Evolutionary conservation across 2,329 filamentous ascomycete genomes (phyloP).

Genomic region (Neopestalotiopsis sp.): DNA sequence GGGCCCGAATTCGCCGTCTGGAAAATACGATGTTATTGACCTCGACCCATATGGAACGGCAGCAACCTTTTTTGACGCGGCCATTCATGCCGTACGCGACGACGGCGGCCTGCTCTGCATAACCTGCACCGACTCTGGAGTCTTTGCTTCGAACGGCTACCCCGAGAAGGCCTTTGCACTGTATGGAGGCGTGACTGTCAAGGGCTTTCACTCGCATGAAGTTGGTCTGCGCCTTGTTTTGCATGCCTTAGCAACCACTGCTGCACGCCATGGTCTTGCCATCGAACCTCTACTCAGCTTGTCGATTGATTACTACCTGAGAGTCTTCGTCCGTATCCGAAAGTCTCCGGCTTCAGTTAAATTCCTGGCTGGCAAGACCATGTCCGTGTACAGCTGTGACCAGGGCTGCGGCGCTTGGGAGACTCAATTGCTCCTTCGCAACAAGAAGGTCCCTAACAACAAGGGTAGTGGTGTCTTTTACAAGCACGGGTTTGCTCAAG

Average conservation of each 20-base stretch:
- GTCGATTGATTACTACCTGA: slow-evolving; percentile 94
- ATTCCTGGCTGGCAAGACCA: slow-evolving; percentile 86
- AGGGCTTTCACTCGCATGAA: slow-evolving; percentile 87
- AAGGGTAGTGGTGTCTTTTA: slow-evolving; percentile 73
- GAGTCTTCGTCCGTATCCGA: slow-evolving; percentile 84
- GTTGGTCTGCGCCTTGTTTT: slow-evolving; percentile 86
- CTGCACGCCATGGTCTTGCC: slow-evolving; percentile 82
- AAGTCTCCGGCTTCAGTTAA: slow-evolving; percentile 88
- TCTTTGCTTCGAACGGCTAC: slow-evolving; percentile 94
- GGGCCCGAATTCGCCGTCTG: slow-evolving; percentile 45
- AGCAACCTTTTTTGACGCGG: slow-evolving; percentile 88
- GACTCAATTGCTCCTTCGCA: slow-evolving; percentile 78
- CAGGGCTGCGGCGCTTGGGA: slow-evolving; percentile 90
- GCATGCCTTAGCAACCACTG: slow-evolving; percentile 79
- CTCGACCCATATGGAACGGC: slow-evolving; percentile 96
- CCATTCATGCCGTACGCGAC: slow-evolving; percentile 80
- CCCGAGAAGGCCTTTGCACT: slow-evolving; percentile 91
- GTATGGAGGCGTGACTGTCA: slow-evolving; percentile 90
- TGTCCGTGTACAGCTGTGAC: slow-evolving; percentile 93
- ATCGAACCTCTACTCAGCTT: slow-evolving; percentile 92
- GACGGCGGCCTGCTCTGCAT: slow-evolving; percentile 93
- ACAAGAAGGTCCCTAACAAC: slow-evolving; percentile 71
- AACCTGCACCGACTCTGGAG: slow-evolving; percentile 94
- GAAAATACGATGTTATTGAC: slow-evolving; percentile 91
- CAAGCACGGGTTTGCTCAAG: slow-evolving; percentile 79